A percentile compares a stretch with the other conserved stretches of the same genome.
These are phyloP conservation scores for Phlyctochytrium planicorne DNA, from an alignment of 192 early-diverging fungal species.

Conservation along the genomic window DNA sequence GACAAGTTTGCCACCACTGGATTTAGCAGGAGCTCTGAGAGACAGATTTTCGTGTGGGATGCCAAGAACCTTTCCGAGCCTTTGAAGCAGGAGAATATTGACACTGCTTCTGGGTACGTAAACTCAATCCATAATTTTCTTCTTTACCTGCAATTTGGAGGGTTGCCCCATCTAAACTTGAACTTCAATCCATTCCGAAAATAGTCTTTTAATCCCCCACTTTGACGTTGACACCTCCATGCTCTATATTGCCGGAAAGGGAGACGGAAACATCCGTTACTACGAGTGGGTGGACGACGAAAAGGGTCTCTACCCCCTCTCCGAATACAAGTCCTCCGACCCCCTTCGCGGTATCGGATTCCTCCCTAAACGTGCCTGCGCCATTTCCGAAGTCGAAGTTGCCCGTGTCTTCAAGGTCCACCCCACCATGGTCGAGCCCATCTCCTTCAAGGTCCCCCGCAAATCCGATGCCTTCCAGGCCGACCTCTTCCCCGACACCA, in stretches of 20 bases:
- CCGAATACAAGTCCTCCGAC: conserved; percentile 86
- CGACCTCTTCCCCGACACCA: conserved; percentile 89
- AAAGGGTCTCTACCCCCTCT: conserved; percentile 69
- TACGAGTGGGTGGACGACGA: conserved; percentile 97
- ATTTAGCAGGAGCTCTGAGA: conserved; percentile 88
- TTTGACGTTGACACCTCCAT: conserved; percentile 89
- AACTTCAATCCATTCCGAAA: not conserved
- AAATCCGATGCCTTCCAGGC: conserved; percentile 96
- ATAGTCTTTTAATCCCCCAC: conserved; percentile 91
- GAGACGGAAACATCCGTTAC: conserved; percentile 98
- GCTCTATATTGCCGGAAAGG: conserved; percentile 91
- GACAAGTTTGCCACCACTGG: conserved; percentile 88
- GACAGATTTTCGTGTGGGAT: conserved; percentile 94
- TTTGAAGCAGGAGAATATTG: conserved; percentile 73
- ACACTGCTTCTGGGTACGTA: conserved; percentile 80
- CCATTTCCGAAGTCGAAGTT: conserved; percentile 86
- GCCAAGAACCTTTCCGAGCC: conserved; percentile 87
- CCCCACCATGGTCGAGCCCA: conserved; percentile 85
- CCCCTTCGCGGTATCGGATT: conserved; percentile 93
- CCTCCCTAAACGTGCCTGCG: conserved; percentile 89
- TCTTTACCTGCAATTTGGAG: not conserved
- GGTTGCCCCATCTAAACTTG: not conserved
- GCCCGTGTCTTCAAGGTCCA: conserved; percentile 93
- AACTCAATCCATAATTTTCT: conserved; percentile 1
- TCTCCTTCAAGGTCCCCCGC: conserved; percentile 95